Evolutionary conservation across 106 monocot species (phyloP).

Genomic region (Dioscorea alata): DNA sequence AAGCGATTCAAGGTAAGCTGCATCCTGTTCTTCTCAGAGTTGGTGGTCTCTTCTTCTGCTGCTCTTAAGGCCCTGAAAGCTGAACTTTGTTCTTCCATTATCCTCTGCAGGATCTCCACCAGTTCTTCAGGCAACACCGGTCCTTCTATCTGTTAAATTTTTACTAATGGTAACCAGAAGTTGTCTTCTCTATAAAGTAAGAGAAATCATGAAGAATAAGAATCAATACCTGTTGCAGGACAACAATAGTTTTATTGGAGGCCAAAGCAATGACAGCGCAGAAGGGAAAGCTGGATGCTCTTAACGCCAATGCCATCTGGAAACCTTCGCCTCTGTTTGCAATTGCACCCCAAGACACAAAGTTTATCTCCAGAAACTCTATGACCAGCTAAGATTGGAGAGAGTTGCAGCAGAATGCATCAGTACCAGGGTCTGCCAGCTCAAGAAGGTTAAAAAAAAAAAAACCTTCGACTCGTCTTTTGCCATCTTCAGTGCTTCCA

Average conservation of each 20-base stretch:
- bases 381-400: slow-evolving; percentile 22
- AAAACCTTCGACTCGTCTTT: slow-evolving; percentile 24
- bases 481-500: slow-evolving; percentile 17
- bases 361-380: slow-evolving; percentile 29
- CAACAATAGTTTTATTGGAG: slow-evolving; percentile 11
- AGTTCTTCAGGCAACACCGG: slow-evolving; percentile 26
- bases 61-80: slow-evolving; percentile 15
- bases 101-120: slow-evolving; percentile 27
- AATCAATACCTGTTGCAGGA: slow-evolving; percentile 26
- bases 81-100: slow-evolving; percentile 22
- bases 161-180: too few relatives aligned
- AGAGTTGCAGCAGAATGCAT: slow-evolving; percentile 20
- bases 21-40: slow-evolving; percentile 24
- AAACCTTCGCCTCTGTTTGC: slow-evolving; percentile 15
- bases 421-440: slow-evolving; percentile 8
- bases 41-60: slow-evolving; percentile 14
- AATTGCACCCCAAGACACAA: slow-evolving; percentile 28
- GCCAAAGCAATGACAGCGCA: slow-evolving; percentile 24
- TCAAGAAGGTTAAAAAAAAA: slow-evolving; percentile 29
- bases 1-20: slow-evolving; percentile 20
- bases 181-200: neutral
- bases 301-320: slow-evolving; percentile 9
- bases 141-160: slow-evolving; percentile 24
- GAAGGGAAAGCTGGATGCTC: slow-evolving; percentile 21
- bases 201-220: neutral